Base-by-base conservation (phyloP, 331 rosid species). In the Cydonia oblonga region DNA sequence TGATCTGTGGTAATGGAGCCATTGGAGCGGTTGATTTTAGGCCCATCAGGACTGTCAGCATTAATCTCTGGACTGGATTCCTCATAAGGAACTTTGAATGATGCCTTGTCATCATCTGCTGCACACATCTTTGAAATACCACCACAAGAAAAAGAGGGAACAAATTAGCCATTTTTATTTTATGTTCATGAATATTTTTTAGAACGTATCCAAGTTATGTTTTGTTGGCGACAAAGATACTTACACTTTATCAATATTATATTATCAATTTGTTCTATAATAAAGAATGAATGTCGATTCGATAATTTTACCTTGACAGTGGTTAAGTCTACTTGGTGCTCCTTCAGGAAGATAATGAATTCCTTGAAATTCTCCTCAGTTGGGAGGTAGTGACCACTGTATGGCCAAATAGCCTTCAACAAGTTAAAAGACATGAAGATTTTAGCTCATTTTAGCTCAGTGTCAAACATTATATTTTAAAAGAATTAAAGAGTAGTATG, bases 341-440 rank as follows among this genome's bases (percentile, higher is more conserved):
- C 90, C 74, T 86, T 78, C n/a, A 91, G 83, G 80, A 89, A 93
- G 71, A 72, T 72, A 22, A 85, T 64, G 78, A 93, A 93, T 23
- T 93, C 97, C 83, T 26, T 79, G 53, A 86, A 83, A 60, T 87
- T 89, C 84, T 89, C 89, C 68, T 83, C 85, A 2, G 97, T 93
- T 75, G 96, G 98, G 69, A 88, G 91, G 71, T 91, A 93, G 78
- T 89, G 97, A 10, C 97, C 97, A 75, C 98, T 91, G 69, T 93
- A 91, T 22, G 98, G 96, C 98, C 98, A 93, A 76, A 93, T 88
- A 76, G 88, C 97, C 98, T 90, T 87, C 75, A 28, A 77, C 49
- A 38, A 38, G 28, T 24, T 49, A 60, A 57, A 15, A 15, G 56
- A 38, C 12, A 59, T 5, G 32, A 2, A 78, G 22, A 76, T 74